These are phyloP conservation scores for Dioszegia aurantiaca DNA, from an alignment of 768 basidiomycete genomes.

Conservation along the genomic window DNA sequence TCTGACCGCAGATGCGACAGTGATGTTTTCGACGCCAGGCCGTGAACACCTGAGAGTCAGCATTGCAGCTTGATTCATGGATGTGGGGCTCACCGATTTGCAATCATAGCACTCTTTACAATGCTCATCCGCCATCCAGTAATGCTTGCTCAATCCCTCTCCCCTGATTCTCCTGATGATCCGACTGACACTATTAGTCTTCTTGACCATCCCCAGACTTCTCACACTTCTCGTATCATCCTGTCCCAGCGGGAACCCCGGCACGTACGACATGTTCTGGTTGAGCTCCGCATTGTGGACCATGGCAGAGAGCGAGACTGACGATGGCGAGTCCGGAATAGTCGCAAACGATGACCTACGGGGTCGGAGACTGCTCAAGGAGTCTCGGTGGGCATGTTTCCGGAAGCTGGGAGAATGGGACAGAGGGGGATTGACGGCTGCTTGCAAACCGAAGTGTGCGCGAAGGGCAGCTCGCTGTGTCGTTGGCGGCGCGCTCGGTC, in stretches of 20 bases:
- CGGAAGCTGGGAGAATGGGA: conserved; percentile 16
- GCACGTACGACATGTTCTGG: conserved; percentile 58
- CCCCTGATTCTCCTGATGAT: conserved; percentile 85
- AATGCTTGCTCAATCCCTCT: conserved; percentile 80
- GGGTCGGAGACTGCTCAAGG: conserved; percentile 20
- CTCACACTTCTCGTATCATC: conserved; percentile 72
- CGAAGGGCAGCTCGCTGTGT: conserved; percentile 9
- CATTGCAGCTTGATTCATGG: background rate
- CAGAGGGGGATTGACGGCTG: conserved; percentile 11
- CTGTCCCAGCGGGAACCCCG: conserved; percentile 79
- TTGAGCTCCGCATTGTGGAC: conserved; percentile 42
- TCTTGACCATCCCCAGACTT: conserved; percentile 63
- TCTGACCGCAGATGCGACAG: conserved; percentile 97
- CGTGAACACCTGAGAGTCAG: conserved; percentile 61
- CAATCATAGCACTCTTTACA: conserved; percentile 96
- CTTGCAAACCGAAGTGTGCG: conserved; percentile 23
- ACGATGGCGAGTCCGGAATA: conserved; percentile 44
- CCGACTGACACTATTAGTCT: conserved; percentile 81
- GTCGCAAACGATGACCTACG: conserved; percentile 42
- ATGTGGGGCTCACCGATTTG: conserved; percentile 61
- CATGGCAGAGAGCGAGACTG: conserved; percentile 45
- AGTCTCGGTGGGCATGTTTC: conserved; percentile 27
- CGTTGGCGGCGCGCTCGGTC: conserved; percentile 8
- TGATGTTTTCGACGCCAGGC: conserved; percentile 95
- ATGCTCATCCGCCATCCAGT: conserved; percentile 98